Evolutionary conservation across 2,329 filamentous ascomycete genomes (phyloP), one percentile per base, ranked within the genome.

Genomic region (Metarhizium album): DNA sequence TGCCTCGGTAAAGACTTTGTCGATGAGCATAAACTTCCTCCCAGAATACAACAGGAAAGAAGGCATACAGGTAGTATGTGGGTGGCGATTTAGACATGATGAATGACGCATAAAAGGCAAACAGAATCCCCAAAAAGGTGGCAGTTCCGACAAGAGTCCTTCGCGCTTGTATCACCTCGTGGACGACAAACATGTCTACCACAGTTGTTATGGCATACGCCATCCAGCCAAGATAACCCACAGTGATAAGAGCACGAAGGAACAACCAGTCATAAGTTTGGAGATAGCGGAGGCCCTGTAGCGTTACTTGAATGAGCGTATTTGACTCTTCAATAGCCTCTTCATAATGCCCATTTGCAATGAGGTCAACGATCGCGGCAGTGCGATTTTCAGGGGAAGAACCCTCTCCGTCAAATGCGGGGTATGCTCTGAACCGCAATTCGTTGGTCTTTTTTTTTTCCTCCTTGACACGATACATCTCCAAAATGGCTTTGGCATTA

Each of bases 241-340:
- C 64, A 2, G 93, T 96, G 53, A 98, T 86, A 47, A 98, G 75
- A 2, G 88, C 86, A 53, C 93, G 79, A 35, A 98, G 72, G 69
- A 98, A 98, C 2, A 98, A 75, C 93, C 93, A 98, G 70, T 98
- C 93, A 61, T 98, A 98, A 0, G 90, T 98, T 67, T 98, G 93
- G 24, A 98, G 76, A 65, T 98, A 98, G 47, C 93, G 81, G 53
- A 98, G 72, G 7, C 93, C 93, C 54, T 89, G 79, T 1, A 98
- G 75, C 2, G 82, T 85, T 47, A 87, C 70, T 53, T 85, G 78
- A 53, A 97, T 86, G 14, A 98, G 74, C 27, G 82, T 79, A 42
- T 86, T 82, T 1, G 87, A 89, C 59, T 87, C 79, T 52, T 81
- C 74, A 58, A 97, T 95, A 1, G 91, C 88, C 58, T 87, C 79